Evolutionary conservation across 108 stramenopile genomes (phyloP), one percentile per base, ranked within the genome.

Genomic region (Seminavis robusta): DNA sequence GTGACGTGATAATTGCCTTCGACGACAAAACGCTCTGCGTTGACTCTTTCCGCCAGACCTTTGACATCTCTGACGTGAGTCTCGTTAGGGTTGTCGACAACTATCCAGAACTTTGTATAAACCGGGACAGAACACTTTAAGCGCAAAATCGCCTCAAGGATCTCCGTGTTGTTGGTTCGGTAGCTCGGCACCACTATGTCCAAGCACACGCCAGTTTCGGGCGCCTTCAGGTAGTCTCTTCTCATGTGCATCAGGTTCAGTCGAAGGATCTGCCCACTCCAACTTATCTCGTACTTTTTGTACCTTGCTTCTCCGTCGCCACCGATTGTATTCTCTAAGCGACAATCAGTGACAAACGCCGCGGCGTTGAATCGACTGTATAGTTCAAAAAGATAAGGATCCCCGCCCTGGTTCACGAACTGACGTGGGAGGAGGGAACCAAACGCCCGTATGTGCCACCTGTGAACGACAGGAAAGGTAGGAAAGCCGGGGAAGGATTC

Each of bases 171-270:
- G 34, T 71, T 43, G 23, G 42, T 32, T 20, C 42, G 39, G 33
- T 55, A 79, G 25, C 57, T 53, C 3, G 77, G 77, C 8, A 79
- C 46, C 5, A 79, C 66, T 20, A 74, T 31, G 32, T 79, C 70
- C 5, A 74, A n/a, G 43, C 64, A 66, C 4, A 61, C 24, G 33
- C 71, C 59, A 4, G 29, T 41, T 26, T 48, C 43, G 13, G 4
- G 4, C n/a, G 28, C 17, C 11, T 24, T 24, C 5, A 7, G 13
- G 41, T 9, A 30, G 27, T 7, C 5, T 20, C 16, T n/a, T 28
- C 20, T 32, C 23, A 56, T 38, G 23, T 25, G 13, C 20, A 24
- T 28, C 15, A 53, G 20, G 19, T 36, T 61, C 60, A 21, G 34
- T 40, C 45, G 2, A 6, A 53, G 24, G 33, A 68, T 37, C 10